Conservation (phyloP, 805 yeast genomes). For the Kluyveromyces aestuarii region DNA sequence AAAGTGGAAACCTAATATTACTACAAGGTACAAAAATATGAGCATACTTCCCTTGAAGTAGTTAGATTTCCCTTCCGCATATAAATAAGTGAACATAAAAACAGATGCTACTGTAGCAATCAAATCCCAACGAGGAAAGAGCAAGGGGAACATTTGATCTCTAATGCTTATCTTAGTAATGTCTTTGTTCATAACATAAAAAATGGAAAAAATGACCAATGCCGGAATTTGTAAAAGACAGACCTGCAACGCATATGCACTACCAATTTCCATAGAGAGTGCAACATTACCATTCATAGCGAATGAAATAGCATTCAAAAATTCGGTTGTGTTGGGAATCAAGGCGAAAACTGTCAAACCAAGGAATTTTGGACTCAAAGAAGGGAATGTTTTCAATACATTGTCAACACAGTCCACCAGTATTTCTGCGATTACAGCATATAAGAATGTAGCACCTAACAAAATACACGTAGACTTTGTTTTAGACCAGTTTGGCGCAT, state of each 20-base stretch:
- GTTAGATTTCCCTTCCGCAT: conserved; percentile 94
- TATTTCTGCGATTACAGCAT: conserved; percentile 91
- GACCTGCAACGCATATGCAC: conserved; percentile 95
- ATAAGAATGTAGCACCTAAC: conserved; percentile 73
- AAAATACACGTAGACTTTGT: conserved; percentile 74
- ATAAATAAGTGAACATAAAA: conserved; percentile 82
- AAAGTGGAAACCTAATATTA: conserved; percentile 74
- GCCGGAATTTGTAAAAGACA: conserved; percentile 90
- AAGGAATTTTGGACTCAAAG: conserved; percentile 74
- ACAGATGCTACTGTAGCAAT: conserved; percentile 79
- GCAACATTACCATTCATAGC: conserved; percentile 96
- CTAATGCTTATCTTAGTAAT: conserved; percentile 24
- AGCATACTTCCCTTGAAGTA: conserved; percentile 92
- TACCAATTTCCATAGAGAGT: conserved; percentile 93
- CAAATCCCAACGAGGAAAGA: conserved; percentile 94
- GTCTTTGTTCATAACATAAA: conserved; percentile 32
- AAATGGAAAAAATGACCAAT: conserved; percentile 67
- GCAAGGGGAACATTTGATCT: conserved; percentile 57
- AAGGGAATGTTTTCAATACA: conserved; percentile 65
- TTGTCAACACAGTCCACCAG: conserved; percentile 88
- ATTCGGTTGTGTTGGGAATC: conserved; percentile 96
- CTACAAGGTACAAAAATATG: conserved; percentile 66
- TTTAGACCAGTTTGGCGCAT: conserved; percentile 96
- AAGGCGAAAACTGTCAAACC: conserved; percentile 93
- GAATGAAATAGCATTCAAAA: conserved; percentile 91